Evolutionary conservation across 23 red algal species (phyloP).

Genomic region (Agarophyton chilense): DNA sequence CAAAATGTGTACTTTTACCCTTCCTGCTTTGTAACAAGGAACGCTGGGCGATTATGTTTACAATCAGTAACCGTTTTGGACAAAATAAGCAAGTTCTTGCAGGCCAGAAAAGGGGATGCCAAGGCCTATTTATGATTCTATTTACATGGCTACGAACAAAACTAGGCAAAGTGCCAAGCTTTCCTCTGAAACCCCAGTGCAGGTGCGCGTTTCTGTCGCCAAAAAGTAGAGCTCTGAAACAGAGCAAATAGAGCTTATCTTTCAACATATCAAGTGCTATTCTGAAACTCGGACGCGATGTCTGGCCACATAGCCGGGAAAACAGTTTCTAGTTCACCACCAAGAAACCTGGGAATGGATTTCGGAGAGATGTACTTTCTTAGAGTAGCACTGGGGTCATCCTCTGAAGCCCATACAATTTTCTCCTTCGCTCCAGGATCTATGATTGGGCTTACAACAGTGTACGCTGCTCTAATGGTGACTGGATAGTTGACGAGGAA

Average conservation of each 20-base stretch:
- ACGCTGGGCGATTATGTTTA: no score
- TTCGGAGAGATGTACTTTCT: conserved; percentile 48
- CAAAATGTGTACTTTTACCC: background rate
- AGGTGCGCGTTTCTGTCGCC: no score
- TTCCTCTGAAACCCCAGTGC: no score
- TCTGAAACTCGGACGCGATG: conserved; percentile 38
- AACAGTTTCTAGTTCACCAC: conserved; percentile 47
- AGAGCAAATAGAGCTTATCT: no score
- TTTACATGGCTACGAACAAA: no score
- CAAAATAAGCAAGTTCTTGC: no score
- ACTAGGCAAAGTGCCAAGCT: no score
- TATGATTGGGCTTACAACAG: conserved; percentile 59
- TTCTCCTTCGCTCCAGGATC: conserved; percentile 56
- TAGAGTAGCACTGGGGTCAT: conserved; percentile 42
- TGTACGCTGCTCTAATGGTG: conserved; percentile 61
- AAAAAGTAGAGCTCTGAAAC: no score
- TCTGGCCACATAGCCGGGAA: conserved; percentile 59
- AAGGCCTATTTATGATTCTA: no score
- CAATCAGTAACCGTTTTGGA: no score
- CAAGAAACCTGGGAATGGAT: conserved; percentile 61
- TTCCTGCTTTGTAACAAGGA: no score
- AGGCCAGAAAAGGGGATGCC: no score
- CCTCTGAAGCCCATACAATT: conserved; percentile 54
- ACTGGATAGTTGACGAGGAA: conserved; percentile 56
- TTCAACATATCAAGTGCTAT: background rate